phyloP scores from a whole-genome alignment of 2,329 filamentous ascomycete species.

The Pseudovirgaria hyperparasitica region DNA sequence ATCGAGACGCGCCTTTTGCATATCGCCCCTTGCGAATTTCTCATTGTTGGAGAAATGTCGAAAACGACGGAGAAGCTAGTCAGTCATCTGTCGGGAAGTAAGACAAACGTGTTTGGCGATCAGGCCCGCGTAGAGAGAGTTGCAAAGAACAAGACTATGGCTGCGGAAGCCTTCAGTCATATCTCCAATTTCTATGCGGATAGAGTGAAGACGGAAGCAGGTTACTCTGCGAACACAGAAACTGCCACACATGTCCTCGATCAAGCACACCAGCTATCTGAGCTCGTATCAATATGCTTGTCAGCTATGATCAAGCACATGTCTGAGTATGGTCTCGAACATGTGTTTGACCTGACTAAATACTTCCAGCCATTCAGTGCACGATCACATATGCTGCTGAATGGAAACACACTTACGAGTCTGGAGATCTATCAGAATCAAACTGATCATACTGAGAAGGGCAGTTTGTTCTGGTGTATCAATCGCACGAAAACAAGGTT shows the following conservation, averaged over 20 bases:
- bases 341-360: conserved; percentile 91
- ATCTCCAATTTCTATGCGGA: conserved; percentile 88
- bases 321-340: conserved; percentile 81
- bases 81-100: conserved; percentile 77
- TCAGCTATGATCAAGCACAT: conserved; percentile 95
- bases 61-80: conserved; percentile 88
- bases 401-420: conserved; percentile 86
- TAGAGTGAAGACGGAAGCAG: conserved; percentile 49
- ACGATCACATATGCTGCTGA: conserved; percentile 87
- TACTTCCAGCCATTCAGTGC: conserved; percentile 96
- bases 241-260: conserved; percentile 57
- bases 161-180: conserved; percentile 73
- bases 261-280: conserved; percentile 73
- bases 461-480: conserved; percentile 89
- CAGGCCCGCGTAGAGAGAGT: conserved; percentile 74
- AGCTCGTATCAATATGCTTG: conserved; percentile 78
- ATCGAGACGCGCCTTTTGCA: conserved; percentile 92
- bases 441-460: conserved; percentile 72
- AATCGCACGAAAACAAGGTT: conserved; percentile 87
- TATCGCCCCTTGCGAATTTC: conserved; percentile 88
- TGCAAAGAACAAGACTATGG: conserved; percentile 64
- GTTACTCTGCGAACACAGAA: conserved; percentile 19
- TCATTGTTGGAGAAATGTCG: conserved; percentile 83
- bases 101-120: conserved; percentile 83
- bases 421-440: conserved; percentile 93